These are phyloP conservation scores for Jacaranda copaia DNA, from an alignment of 257 asterid genomes.

Conservation along the genomic window DNA sequence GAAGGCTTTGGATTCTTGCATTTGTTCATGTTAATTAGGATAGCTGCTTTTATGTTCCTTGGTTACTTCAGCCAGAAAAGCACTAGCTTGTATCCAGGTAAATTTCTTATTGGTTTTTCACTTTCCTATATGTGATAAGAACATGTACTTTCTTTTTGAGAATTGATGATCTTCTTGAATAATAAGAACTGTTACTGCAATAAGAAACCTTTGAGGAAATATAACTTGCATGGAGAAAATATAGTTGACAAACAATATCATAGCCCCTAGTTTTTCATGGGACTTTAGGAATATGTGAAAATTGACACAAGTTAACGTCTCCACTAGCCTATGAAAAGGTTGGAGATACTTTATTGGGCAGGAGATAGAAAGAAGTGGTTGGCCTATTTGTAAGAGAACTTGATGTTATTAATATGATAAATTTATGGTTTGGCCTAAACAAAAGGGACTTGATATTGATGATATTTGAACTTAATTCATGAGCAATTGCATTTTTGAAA, in stretches of 20 bases:
- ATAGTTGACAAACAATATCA: not conserved
- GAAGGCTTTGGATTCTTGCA: slow-evolving; percentile 48
- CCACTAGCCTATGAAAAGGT: no score
- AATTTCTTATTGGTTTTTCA: slow-evolving; percentile 16
- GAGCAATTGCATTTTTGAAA: not conserved
- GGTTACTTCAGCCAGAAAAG: slow-evolving; percentile 34
- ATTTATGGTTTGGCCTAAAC: slow-evolving; percentile 4
- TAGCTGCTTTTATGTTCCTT: slow-evolving; percentile 42
- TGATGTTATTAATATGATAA: not conserved
- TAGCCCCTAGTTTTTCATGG: not conserved
- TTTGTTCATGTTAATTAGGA: slow-evolving; percentile 45
- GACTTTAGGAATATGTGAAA: not conserved
- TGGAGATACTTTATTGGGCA: not conserved
- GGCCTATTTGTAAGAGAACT: slow-evolving; percentile 8
- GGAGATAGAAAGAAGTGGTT: not conserved
- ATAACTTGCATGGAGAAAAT: slow-evolving; percentile 16
- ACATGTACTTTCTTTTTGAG: not conserved
- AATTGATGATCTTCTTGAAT: slow-evolving; percentile 1
- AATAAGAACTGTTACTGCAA: not conserved
- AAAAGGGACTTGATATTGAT: not conserved
- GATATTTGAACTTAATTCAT: not conserved
- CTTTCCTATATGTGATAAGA: not conserved
- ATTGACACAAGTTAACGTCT: not conserved
- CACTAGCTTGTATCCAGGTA: slow-evolving; percentile 42
- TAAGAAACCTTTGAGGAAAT: not conserved